Conservation (phyloP, 2,329 filamentous ascomycete species). For the Fusarium coicis region DNA sequence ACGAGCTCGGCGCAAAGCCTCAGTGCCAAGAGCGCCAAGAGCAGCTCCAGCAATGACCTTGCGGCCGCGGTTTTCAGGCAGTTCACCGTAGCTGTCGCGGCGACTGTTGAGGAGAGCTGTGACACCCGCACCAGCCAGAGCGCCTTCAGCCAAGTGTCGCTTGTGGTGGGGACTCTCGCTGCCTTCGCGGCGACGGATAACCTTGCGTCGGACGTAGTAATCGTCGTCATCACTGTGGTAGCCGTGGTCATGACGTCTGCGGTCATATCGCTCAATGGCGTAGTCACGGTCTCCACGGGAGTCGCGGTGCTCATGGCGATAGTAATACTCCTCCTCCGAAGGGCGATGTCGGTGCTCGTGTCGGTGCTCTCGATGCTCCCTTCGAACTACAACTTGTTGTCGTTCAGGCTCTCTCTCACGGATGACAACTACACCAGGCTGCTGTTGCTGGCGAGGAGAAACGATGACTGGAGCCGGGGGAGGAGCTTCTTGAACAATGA, state of each 20-base stretch:
- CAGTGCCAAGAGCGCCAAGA: conserved; percentile 70
- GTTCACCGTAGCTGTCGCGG: conserved; percentile 61
- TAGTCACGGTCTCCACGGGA: conserved; percentile 51
- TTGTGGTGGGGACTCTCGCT: conserved; percentile 65
- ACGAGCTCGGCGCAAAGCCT: conserved; percentile 68
- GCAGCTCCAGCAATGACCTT: conserved; percentile 71
- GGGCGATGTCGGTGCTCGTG: conserved; percentile 29
- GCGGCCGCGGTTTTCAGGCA: conserved; percentile 63
- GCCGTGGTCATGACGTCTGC: conserved; percentile 56
- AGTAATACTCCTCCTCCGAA: conserved; percentile 62
- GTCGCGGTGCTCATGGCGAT: conserved; percentile 59
- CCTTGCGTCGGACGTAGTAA: conserved; percentile 57
- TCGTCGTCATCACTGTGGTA: conserved; percentile 61
- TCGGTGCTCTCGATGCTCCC: conserved; percentile 44
- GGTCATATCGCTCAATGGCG: conserved; percentile 51
- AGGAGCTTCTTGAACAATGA: conserved; percentile 69
- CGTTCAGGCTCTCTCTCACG: conserved; percentile 56
- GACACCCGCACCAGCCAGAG: conserved; percentile 70
- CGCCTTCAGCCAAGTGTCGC: conserved; percentile 71
- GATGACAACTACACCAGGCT: conserved; percentile 58
- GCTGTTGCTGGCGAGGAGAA: conserved; percentile 56
- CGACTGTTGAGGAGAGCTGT: conserved; percentile 68
- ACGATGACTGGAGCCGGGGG: conserved; percentile 63
- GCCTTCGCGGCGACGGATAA: conserved; percentile 62
- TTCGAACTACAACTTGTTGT: conserved; percentile 47